These are phyloP conservation scores for Lepiota brunneoincarnata DNA, from an alignment of 768 basidiomycete genomes.

Conservation along the genomic window DNA sequence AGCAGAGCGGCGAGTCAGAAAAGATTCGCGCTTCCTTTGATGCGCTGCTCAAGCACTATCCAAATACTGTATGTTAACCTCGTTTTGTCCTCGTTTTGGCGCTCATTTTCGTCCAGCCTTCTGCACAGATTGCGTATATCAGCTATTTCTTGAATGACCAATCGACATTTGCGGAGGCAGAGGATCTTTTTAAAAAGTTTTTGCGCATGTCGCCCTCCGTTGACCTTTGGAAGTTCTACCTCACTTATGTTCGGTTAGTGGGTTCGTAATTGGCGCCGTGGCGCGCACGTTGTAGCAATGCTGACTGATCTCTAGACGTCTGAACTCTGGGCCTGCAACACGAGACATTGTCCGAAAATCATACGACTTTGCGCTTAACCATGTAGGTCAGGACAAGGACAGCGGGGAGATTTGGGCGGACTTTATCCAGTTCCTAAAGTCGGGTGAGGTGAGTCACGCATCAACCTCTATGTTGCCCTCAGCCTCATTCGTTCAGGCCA, in stretches of 20 bases:
- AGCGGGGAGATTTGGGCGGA: constrained; percentile 92
- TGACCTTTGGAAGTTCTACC: constrained; percentile 90
- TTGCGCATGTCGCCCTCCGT: constrained; percentile 83
- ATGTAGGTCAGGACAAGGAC: constrained; percentile 90
- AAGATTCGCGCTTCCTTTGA: constrained; percentile 83
- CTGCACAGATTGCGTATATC: constrained; percentile 83
- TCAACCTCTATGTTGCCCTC: constrained; percentile 5
- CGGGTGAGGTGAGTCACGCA: constrained; percentile 59
- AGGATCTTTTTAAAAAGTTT: constrained; percentile 87
- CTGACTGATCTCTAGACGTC: constrained; percentile 42
- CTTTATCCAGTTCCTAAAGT: constrained; percentile 86
- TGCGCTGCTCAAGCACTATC: constrained; percentile 78
- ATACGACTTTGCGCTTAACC: constrained; percentile 88
- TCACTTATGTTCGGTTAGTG: constrained; percentile 87
- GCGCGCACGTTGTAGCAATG: constrained; percentile 10
- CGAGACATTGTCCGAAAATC: constrained; percentile 82
- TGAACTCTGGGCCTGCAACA: constrained; percentile 54
- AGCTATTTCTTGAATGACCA: constrained; percentile 68
- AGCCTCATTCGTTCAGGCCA: constrained; percentile 39
- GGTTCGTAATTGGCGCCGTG: constrained; percentile 14
- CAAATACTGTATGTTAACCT: constrained; percentile 77
- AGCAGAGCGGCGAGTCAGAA: constrained; percentile 73
- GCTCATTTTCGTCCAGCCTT: constrained; percentile 47
- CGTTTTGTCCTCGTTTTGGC: neutral
- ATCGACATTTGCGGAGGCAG: constrained; percentile 70